Conservation (phyloP, 1,284 basidiomycete species). For the Cutaneotrichosporon sp. region DNA sequence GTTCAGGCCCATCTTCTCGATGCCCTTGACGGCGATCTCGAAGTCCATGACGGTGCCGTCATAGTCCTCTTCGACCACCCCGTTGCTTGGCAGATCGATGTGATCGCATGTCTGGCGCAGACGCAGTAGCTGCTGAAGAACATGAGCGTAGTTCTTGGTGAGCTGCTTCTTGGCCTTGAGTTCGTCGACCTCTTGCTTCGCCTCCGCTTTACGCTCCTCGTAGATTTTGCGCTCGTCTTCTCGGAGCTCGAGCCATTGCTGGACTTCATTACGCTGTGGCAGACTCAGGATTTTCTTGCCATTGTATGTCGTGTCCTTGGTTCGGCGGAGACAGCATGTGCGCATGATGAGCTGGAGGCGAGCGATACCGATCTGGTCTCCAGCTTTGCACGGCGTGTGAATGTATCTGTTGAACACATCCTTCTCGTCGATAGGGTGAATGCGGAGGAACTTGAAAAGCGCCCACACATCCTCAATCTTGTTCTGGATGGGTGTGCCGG, state of each 20-base stretch:
- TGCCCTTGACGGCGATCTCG: slow-evolving; percentile 69
- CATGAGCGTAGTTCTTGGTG: slow-evolving; percentile 90
- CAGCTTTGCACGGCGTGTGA: slow-evolving; percentile 82
- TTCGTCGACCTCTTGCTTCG: slow-evolving; percentile 53
- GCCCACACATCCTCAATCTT: slow-evolving; percentile 97
- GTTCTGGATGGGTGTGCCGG: slow-evolving; percentile 98
- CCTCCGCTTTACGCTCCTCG: slow-evolving; percentile 62
- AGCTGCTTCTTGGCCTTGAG: slow-evolving; percentile 81
- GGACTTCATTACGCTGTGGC: slow-evolving; percentile 79
- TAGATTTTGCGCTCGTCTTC: slow-evolving; percentile 80
- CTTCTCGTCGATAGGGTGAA: slow-evolving; percentile 90
- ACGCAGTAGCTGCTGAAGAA: slow-evolving; percentile 89
- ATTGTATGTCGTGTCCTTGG: slow-evolving; percentile 80
- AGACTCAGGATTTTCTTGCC: slow-evolving; percentile 80
- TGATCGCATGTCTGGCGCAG: slow-evolving; percentile 97
- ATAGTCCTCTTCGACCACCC: slow-evolving; percentile 45
- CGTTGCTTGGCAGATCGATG: slow-evolving; percentile 72
- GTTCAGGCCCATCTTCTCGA: slow-evolving; percentile 76
- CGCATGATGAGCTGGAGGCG: slow-evolving; percentile 98
- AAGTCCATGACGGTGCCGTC: slow-evolving; percentile 64
- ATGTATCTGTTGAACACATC: slow-evolving; percentile 89
- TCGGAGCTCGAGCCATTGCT: slow-evolving; percentile 79
- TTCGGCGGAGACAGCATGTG: slow-evolving; percentile 89
- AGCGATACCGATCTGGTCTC: slow-evolving; percentile 82
- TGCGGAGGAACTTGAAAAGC: slow-evolving; percentile 88